A percentile compares a stretch with the other conserved stretches of the same genome.
Evolutionary conservation across 305 asterid genomes (phyloP).

Genomic region (Fraxinus nigra): DNA sequence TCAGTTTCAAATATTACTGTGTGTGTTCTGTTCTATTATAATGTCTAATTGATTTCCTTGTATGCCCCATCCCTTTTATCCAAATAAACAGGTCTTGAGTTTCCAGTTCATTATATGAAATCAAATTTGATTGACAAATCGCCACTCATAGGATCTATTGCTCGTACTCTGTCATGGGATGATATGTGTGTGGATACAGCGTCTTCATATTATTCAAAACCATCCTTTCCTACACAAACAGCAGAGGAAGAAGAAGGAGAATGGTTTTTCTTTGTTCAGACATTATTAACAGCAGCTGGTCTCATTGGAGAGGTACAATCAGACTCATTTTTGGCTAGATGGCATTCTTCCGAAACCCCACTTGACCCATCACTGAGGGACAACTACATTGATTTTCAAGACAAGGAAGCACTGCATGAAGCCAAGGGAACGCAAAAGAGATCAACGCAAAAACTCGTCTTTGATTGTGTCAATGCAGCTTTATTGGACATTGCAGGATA

Average conservation of each 20-base stretch:
- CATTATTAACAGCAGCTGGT: constrained; percentile 61
- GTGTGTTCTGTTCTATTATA: neutral
- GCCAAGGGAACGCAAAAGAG: constrained; percentile 64
- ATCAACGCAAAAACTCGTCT: constrained; percentile 72
- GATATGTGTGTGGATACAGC: constrained; percentile 60
- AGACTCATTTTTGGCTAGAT: constrained; percentile 42
- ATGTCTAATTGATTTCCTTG: neutral
- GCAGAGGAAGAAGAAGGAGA: constrained; percentile 62
- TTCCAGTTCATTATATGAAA: constrained; percentile 34
- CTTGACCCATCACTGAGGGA: constrained; percentile 77
- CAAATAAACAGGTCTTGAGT: constrained; percentile 43
- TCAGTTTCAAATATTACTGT: neutral
- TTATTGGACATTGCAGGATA: constrained; percentile 56
- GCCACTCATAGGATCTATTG: constrained; percentile 85
- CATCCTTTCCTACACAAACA: constrained; percentile 36
- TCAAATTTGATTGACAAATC: constrained; percentile 81
- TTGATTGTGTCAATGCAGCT: constrained; percentile 70
- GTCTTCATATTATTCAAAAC: constrained; percentile 47
- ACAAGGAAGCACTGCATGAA: constrained; percentile 51
- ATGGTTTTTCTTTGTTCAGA: constrained; percentile 56
- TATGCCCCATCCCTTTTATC: neutral
- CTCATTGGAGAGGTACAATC: constrained; percentile 50
- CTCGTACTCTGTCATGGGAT: constrained; percentile 76
- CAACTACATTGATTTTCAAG: constrained; percentile 46
- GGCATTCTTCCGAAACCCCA: constrained; percentile 81